These are phyloP conservation scores for Boehmeria nivea DNA, from an alignment of 306 rosid species.

Conservation along the genomic window DNA sequence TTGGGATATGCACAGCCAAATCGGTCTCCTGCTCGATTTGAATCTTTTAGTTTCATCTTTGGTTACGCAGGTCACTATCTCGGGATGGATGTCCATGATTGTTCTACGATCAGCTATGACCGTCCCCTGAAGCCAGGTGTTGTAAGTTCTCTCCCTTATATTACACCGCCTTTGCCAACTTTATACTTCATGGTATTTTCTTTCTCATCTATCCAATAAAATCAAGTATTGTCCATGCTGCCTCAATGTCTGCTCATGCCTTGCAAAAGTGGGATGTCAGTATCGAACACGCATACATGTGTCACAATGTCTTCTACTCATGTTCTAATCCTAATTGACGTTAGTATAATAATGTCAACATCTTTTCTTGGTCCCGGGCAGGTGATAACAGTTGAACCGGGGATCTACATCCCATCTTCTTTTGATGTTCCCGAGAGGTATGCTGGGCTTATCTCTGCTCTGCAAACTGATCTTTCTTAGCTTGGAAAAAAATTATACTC, in stretches of 20 bases:
- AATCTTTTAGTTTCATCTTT: background rate
- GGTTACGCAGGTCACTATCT: conserved; percentile 73
- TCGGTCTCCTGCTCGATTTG: background rate
- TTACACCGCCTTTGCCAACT: background rate
- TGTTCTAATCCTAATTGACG: too few species aligned
- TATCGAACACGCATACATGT: too few species aligned
- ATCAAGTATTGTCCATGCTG: too few species aligned
- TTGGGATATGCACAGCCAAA: background rate
- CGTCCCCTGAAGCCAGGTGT: conserved; percentile 79
- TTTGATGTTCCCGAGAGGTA: conserved; percentile 68
- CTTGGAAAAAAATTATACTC: background rate
- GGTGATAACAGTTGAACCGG: conserved; percentile 95
- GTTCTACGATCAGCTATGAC: conserved; percentile 56
- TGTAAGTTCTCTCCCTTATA: conserved; percentile 58
- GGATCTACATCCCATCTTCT: conserved; percentile 71
- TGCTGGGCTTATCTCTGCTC: conserved; percentile 9
- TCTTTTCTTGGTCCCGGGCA: conserved; percentile 28
- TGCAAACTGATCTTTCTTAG: conserved; percentile 7
- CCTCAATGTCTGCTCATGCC: too few species aligned
- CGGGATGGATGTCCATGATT: conserved; percentile 95
- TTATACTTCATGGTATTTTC: too few species aligned
- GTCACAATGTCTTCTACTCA: too few species aligned
- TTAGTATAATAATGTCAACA: background rate
- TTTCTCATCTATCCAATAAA: too few species aligned
- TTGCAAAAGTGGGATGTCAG: too few species aligned